Conservation (phyloP, 2,329 filamentous ascomycete species). For the Aspergillus clavatus region DNA sequence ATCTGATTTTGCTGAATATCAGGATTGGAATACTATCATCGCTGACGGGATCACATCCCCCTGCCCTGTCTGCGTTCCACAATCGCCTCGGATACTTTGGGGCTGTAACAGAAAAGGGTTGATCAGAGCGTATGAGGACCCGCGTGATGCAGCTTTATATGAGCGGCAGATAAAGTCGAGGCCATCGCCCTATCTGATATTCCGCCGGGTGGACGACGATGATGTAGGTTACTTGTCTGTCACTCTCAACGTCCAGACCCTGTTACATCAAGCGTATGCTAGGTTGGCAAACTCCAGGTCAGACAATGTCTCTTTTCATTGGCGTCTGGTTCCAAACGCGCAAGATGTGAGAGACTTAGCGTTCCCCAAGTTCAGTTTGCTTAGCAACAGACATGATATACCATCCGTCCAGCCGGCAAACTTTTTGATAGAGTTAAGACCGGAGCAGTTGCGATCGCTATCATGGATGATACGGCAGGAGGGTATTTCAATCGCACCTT, state of each 20-base stretch:
- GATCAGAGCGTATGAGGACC: slow-evolving; percentile 48
- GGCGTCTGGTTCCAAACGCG: slow-evolving; percentile 48
- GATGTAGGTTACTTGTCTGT: slow-evolving; percentile 36
- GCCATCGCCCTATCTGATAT: slow-evolving; percentile 41
- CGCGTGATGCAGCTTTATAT: slow-evolving; percentile 46
- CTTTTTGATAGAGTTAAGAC: slow-evolving; percentile 40
- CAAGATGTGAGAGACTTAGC: slow-evolving; percentile 27
- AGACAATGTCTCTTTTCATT: slow-evolving; percentile 26
- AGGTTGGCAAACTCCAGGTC: slow-evolving; percentile 17
- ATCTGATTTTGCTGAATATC: slow-evolving; percentile 20
- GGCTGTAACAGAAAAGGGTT: slow-evolving; percentile 23
- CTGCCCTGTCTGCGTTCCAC: slow-evolving; percentile 31
- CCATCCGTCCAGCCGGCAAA: slow-evolving; percentile 30
- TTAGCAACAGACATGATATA: slow-evolving; percentile 40
- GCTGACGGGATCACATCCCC: neutral
- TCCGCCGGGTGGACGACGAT: slow-evolving; percentile 28
- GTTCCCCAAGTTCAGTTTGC: slow-evolving; percentile 40
- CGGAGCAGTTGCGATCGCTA: slow-evolving; percentile 53
- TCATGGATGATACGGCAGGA: slow-evolving; percentile 59
- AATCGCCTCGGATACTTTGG: slow-evolving; percentile 33
- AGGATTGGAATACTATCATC: slow-evolving; percentile 25
- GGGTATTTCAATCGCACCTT: slow-evolving; percentile 31
- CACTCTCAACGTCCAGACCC: slow-evolving; percentile 35
- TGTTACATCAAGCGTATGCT: slow-evolving; percentile 34
- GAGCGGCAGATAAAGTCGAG: slow-evolving; percentile 49